Evolutionary conservation across 225 moss, liverwort and hornwort genomes (phyloP), one percentile per base, ranked within the genome.

Genomic region (Sphagnum contortum): DNA sequence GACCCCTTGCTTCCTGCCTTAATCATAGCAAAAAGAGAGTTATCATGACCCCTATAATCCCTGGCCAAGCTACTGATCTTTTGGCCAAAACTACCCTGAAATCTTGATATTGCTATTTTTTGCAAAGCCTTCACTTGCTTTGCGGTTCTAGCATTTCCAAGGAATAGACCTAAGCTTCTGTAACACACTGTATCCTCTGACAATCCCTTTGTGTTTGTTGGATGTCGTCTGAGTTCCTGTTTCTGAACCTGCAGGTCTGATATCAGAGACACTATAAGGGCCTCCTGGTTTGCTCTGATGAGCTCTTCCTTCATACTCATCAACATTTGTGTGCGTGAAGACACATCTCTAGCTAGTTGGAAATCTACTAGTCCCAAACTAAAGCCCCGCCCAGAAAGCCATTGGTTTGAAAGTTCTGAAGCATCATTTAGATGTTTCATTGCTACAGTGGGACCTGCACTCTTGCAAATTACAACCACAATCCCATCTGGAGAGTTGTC

Each of bases 1-100:
- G 90, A 88, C 48, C 89, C 87, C 79, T 98, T 98, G 69, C 90
- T 93, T 9, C 93, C 93, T 72, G 90, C 90, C 12, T 68, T 75
- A 52, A 89, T 74, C 96, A 98, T 98, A 48, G 87, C 68, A 69
- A 82, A 71, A 65, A 98, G 77, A 50, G 93, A 83, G 44, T 93
- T 98, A 1, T 58, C 64, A 9, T 74, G 48, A 5, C 65, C 80
- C 72, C 89, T 82, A 69, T 82, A 91, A 52, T 80, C 85, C 48
- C 65, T 62, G 8, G 84, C 73, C 62, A 93, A 77, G 60, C 78
- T 65, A 45, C 81, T 80, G 46, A 88, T 57, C 8, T 59, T 57
- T 65, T 72, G 73, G 72, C 75, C 54, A 55, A 84, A 79, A 45
- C 64, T 72, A 48, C 51, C 54, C 57, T 93, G 89, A 69, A 93